Evolutionary conservation across 2,329 filamentous ascomycete species (phyloP), one percentile per base, ranked within the genome.

Genomic region (Trichophyton mentagrophytes): DNA sequence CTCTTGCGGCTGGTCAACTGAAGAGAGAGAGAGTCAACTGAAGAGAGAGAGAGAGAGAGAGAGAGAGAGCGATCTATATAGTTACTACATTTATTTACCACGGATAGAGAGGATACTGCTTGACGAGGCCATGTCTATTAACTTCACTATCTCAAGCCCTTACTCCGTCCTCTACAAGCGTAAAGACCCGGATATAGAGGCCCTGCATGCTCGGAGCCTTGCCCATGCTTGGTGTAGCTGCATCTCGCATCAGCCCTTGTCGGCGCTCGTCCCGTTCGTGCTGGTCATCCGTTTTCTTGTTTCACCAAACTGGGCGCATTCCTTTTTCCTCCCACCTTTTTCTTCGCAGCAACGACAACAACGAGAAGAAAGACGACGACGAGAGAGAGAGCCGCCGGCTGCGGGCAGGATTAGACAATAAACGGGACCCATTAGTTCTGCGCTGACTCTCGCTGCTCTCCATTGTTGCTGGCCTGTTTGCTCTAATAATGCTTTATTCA

Each of bases 221-320:
- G 9, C 11, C 33, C 33, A 38, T 3, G 9, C 33, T 13, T 3
- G 33, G 33, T 5, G 27, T 30, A 30, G 33, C 11, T 13, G 33
- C 33, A 38, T 38, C 40, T 44, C 40, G 40, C 40, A 44, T 20
- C 40, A 44, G 15, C n/a, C 38, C 25, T 25, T 8, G 20, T 11
- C 46, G 17, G 42, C n/a, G 17, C 44, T 17, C 44, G 20, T 27
- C 15, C 33, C 1, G 13, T 57, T 44, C 20, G 20, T 6, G 20
- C 61, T 51, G 49, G 46, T 47, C 33, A 49, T 61, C 53, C 15
- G 51, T 59, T 44, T 57, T 58, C 64, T 62, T 58, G 47, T 51
- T 56, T 62, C 60, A 60, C 58, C 58, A 55, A 53, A 30, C 38
- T 57, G 27, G 27, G 44, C 13, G 27, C 20, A 22, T 58, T 27